Evolutionary conservation across 345 rosid species (phyloP).

Genomic region (Eucalyptus caleyi): DNA sequence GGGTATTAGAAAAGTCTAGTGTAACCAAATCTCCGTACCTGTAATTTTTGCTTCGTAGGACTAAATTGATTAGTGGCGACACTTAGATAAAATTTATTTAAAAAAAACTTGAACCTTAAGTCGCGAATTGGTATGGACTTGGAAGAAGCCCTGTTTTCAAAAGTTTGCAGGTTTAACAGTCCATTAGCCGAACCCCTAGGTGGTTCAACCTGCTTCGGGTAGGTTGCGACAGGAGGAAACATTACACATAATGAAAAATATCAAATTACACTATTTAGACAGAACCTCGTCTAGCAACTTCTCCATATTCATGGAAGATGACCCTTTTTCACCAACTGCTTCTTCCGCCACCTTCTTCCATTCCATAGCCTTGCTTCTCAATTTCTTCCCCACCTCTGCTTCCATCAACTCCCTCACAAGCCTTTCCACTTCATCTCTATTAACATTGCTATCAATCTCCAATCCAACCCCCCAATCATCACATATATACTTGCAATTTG

Average conservation of each 20-base stretch:
- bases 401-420: constrained; percentile 21
- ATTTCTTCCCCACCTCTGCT: constrained; percentile 4
- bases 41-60: too few relatives aligned
- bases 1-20: too few relatives aligned
- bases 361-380: constrained; percentile 2
- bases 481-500: constrained; percentile 9
- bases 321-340: background rate
- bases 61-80: too few relatives aligned
- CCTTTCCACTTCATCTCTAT: constrained; percentile 15
- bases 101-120: too few relatives aligned
- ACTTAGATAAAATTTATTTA: too few relatives aligned
- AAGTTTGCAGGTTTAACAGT: too few relatives aligned
- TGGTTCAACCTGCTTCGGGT: too few relatives aligned
- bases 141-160: too few relatives aligned
- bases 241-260: background rate
- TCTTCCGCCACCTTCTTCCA: constrained; percentile 17
- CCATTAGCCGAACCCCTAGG: too few relatives aligned
- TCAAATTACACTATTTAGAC: background rate
- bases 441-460: background rate
- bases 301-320: background rate
- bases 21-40: too few relatives aligned
- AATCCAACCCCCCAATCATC: constrained; percentile 22
- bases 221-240: background rate
- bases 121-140: too few relatives aligned
- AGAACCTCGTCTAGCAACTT: background rate